Percentiles rank a stretch among this genome's conserved stretches.
Conservation (phyloP, 1,284 basidiomycete species). For the Apiotrichum sp. region DNA sequence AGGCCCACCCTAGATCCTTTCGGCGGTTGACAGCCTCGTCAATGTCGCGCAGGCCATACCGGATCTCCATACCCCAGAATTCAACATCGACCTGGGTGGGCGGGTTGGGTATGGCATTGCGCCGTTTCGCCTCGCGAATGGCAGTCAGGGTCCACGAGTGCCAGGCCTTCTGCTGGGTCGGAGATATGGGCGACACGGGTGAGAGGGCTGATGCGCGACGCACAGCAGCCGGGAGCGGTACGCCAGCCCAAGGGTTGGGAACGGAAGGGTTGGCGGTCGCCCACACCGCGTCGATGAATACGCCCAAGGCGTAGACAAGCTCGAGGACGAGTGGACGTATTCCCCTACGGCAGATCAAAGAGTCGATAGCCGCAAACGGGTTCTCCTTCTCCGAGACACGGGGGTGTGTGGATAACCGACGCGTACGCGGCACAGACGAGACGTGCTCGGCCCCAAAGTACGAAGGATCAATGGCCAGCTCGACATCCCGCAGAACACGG, state of each 20-base stretch:
- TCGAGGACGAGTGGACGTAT: constrained; percentile 41
- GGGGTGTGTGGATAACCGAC: constrained; percentile 29
- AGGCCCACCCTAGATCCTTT: constrained; percentile 37
- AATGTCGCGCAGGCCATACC: constrained; percentile 33
- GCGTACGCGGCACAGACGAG: neutral
- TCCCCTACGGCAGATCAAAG: constrained; percentile 29
- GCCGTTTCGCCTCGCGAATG: constrained; percentile 30
- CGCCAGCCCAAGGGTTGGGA: constrained; percentile 16
- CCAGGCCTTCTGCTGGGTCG: constrained; percentile 18
- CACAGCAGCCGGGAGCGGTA: neutral
- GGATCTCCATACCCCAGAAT: constrained; percentile 38
- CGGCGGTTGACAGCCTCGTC: constrained; percentile 39
- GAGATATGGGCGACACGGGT: neutral
- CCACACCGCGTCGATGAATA: constrained; percentile 41
- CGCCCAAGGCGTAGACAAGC: constrained; percentile 37
- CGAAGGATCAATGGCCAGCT: constrained; percentile 38
- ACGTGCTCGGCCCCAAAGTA: constrained; percentile 13
- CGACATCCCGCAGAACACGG: constrained; percentile 34
- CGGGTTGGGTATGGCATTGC: constrained; percentile 22
- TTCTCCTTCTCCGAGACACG: constrained; percentile 31
- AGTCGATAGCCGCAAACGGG: constrained; percentile 31
- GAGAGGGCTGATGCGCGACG: neutral
- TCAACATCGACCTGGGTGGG: constrained; percentile 23
- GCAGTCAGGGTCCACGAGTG: constrained; percentile 34
- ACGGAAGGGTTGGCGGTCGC: constrained; percentile 18